A percentile compares a stretch with the other conserved stretches of the same genome.
Conservation (phyloP, 78 protist genomes). For the Chrysochromulina parva region DNA sequence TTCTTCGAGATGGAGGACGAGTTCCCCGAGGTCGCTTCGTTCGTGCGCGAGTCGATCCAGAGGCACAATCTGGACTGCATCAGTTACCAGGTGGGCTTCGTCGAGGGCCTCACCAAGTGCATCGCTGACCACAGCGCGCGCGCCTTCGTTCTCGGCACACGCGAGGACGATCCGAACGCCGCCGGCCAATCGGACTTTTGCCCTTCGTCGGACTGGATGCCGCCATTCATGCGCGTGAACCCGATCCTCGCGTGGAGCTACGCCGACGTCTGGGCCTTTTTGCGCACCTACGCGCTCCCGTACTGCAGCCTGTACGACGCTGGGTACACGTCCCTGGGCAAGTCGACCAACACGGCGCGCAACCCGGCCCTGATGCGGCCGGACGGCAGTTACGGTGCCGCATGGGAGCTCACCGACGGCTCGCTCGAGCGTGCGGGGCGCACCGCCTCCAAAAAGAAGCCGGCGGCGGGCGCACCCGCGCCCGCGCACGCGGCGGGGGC, state of each 20-base stretch:
- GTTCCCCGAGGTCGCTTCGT: slow-evolving; percentile 22
- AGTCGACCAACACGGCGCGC: slow-evolving; percentile 41
- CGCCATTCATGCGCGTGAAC: slow-evolving; percentile 38
- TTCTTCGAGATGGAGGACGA: slow-evolving; percentile 26
- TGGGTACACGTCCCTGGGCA: slow-evolving; percentile 76
- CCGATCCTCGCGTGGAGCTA: slow-evolving; percentile 53
- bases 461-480: no score
- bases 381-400: slow-evolving; percentile 13
- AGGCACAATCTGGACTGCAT: neutral
- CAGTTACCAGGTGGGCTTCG: neutral
- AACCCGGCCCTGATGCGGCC: neutral
- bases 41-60: neutral
- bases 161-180: slow-evolving; percentile 26
- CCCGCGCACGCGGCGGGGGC: no score
- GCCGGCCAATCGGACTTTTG: neutral
- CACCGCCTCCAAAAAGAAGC: no score
- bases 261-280: slow-evolving; percentile 63
- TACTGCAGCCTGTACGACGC: slow-evolving; percentile 60
- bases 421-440: slow-evolving; percentile 29
- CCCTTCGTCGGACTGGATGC: slow-evolving; percentile 31
- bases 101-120: neutral
- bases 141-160: slow-evolving; percentile 33
- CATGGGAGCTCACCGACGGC: neutral
- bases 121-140: neutral
- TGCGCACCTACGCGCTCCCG: slow-evolving; percentile 52